Conservation (phyloP, 1,284 basidiomycete genomes). For the Hortiboletus rubellus region DNA sequence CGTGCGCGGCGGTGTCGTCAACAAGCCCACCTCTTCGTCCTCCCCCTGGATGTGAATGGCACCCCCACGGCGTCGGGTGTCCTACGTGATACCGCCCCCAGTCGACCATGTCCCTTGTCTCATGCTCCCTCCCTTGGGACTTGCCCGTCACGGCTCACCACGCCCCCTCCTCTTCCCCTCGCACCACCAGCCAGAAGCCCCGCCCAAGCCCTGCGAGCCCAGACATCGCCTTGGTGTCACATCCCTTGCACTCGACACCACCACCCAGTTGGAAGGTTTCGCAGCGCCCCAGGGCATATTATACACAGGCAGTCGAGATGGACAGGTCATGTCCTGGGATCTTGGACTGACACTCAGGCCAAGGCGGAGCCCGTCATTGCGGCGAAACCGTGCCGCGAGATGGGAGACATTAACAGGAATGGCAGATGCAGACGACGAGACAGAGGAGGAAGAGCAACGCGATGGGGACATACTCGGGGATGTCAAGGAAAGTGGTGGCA, state of each 20-base stretch:
- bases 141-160: conserved; percentile 60
- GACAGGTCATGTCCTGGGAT: conserved; percentile 91
- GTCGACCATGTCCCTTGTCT: conserved; percentile 62
- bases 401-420: conserved; percentile 84
- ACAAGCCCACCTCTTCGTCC: not conserved
- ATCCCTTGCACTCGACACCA: conserved; percentile 82
- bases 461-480: conserved; percentile 79
- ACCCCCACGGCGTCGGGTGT: conserved; percentile 60
- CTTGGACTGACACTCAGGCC: conserved; percentile 67
- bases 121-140: conserved; percentile 65
- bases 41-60: conserved; percentile 38
- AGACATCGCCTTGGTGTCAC: conserved; percentile 87
- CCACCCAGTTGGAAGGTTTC: conserved; percentile 69
- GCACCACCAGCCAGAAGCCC: conserved; percentile 21
- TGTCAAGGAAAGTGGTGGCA: conserved; percentile 46
- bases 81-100: conserved; percentile 84
- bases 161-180: conserved; percentile 63
- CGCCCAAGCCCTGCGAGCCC: conserved; percentile 48
- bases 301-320: conserved; percentile 93
- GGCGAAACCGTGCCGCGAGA: conserved; percentile 37
- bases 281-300: conserved; percentile 82
- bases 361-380: conserved; percentile 31
- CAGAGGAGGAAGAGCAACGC: conserved; percentile 51
- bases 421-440: conserved; percentile 71
- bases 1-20: not conserved